Conservation (phyloP, 805 yeast genomes). For the Nadsonia fulvescens region DNA sequence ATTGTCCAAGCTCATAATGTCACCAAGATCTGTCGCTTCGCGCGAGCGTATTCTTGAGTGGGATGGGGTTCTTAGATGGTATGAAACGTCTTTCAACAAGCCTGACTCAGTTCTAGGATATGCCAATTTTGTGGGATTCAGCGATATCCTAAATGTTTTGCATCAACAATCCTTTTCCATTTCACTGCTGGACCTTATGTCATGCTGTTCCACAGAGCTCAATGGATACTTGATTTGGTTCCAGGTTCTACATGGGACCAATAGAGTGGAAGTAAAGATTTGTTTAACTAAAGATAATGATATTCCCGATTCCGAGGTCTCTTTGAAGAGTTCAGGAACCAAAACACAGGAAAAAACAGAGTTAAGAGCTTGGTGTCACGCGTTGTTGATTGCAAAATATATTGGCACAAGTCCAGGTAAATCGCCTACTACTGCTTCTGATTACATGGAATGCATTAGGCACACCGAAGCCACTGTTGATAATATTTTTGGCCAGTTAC, state of each 20-base stretch:
- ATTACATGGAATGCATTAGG: background rate
- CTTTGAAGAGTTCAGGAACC: too few relatives aligned
- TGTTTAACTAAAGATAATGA: conserved; percentile 11
- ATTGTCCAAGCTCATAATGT: conserved; percentile 9
- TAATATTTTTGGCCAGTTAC: conserved; percentile 8
- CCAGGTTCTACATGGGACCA: conserved; percentile 4
- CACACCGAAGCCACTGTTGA: conserved; percentile 2
- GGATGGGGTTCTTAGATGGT: conserved; percentile 17
- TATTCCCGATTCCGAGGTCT: too few relatives aligned
- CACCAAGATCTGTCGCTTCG: conserved; percentile 12
- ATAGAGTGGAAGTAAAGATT: conserved; percentile 9
- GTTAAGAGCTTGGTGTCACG: conserved; percentile 17
- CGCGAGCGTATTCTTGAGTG: conserved; percentile 16
- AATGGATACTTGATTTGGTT: conserved; percentile 12
- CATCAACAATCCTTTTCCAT: conserved; percentile 6
- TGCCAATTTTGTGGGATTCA: conserved; percentile 13
- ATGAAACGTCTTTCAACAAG: conserved; percentile 2
- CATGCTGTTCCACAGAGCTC: conserved; percentile 8
- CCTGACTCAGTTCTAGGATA: conserved; percentile 13
- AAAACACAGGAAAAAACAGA: conserved; percentile 7
- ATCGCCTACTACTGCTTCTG: too few relatives aligned
- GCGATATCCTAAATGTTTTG: conserved; percentile 8
- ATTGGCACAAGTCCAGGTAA: too few relatives aligned
- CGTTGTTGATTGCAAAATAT: conserved; percentile 12
- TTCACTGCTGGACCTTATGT: conserved; percentile 6